Evolutionary conservation across 768 basidiomycete genomes (phyloP), one percentile per base, ranked within the genome.

Genomic region (Tephrocybe rancida): DNA sequence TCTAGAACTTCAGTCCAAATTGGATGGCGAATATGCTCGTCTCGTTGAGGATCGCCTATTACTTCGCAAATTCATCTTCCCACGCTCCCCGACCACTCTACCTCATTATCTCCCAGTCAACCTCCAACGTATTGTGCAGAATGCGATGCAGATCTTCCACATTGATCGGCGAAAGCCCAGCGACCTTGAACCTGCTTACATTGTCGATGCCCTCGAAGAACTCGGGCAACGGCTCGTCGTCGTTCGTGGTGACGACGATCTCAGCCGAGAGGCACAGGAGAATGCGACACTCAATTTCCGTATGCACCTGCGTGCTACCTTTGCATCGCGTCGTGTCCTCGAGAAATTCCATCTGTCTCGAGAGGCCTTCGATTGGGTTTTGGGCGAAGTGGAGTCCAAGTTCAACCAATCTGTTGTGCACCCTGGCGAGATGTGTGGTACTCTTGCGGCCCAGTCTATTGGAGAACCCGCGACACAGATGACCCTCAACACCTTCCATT

Each of bases 401-500:
- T 98, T 98, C 80, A 96, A 98, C 65, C 88, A 87, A 61, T 90
- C 97, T 2, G 62, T 96, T 2, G 94, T 84, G 9, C 90, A 97
- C 63, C 92, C 97, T 0, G 95, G 96, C 41, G 97, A 98, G 73
- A 99, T 99, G 97, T 98, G 97, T 60, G 97, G 97, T 39, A 97
- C 95, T 0, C 83, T 98, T 19, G 90, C 96, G 32, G 97, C 97
- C 0, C 97, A 99, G 74, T 98, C 97, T 0, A 99, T 98, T 60
- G 97, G 97, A 70, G 97, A 98, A 77, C 97, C 97, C 0, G 97
- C 97, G 3, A 99, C 97, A 0, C 97, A 99, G 74, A 98, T 99
- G 97, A 98, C 97, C 5, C 73, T 99, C 54, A 99, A 99, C 71
- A 98, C 96, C 0, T 99, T 98, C 91, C 97, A 99, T 73, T 98